Evolutionary conservation across 2,329 filamentous ascomycete genomes (phyloP).

Genomic region (Fusarium pseudocircinatum): DNA sequence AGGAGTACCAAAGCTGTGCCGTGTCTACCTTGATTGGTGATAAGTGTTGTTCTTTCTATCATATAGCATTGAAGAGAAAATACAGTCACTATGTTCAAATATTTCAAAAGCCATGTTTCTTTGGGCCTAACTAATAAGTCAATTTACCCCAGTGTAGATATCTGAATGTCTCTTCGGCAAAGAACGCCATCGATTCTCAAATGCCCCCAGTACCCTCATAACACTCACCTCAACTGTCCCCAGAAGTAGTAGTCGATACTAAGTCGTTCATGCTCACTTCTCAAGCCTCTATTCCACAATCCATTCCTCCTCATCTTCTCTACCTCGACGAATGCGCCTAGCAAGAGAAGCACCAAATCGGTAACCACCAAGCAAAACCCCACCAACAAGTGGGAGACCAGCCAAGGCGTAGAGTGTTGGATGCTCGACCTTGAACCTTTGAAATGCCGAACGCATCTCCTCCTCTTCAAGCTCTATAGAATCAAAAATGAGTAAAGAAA

Average conservation of each 20-base stretch:
- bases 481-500: too few relatives aligned
- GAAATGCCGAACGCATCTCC: background rate
- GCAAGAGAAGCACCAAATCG: background rate
- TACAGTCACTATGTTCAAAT: too few relatives aligned
- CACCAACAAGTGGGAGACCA: background rate
- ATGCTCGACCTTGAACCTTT: background rate
- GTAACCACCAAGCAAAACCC: background rate
- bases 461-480: background rate
- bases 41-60: too few relatives aligned
- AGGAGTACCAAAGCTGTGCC: background rate
- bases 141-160: too few relatives aligned
- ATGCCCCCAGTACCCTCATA: background rate
- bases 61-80: too few relatives aligned
- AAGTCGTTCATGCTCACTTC: accelerated
- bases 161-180: background rate
- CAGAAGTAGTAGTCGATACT: accelerated
- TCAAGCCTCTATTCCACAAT: too few relatives aligned
- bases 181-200: too few relatives aligned
- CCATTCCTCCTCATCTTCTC: too few relatives aligned
- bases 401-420: background rate
- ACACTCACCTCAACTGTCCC: too few relatives aligned
- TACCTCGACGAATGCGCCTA: background rate
- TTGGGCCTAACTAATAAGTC: too few relatives aligned
- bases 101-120: background rate
- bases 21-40: background rate